phyloP scores from a whole-genome alignment of 2,329 filamentous ascomycete species.

The Aspergillus tubingensis region DNA sequence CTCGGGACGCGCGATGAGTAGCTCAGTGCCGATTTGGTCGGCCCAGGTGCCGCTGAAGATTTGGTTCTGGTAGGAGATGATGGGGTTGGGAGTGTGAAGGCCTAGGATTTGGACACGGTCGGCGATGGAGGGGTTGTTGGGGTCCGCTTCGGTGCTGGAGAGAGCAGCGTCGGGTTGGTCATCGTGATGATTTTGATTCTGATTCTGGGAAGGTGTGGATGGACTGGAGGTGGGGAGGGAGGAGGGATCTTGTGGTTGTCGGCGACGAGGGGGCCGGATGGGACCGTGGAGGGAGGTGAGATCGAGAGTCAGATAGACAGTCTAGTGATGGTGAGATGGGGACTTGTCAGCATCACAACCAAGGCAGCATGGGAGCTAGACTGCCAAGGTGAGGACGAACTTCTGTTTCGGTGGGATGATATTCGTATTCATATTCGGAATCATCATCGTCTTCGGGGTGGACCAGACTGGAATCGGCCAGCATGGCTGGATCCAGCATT shows the following conservation, averaged over 20 bases:
- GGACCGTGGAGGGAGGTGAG: conserved; percentile 50
- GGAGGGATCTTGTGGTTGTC: conserved; percentile 20
- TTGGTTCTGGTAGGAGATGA: conserved; percentile 76
- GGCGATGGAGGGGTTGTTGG: conserved; percentile 15
- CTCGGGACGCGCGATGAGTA: conserved; percentile 63
- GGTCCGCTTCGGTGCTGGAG: conserved; percentile 38
- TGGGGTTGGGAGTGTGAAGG: conserved; percentile 72
- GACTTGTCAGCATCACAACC: background rate
- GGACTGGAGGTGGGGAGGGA: conserved; percentile 10
- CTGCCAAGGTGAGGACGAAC: conserved; percentile 30
- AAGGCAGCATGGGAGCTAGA: background rate
- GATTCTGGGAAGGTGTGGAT: conserved; percentile 11
- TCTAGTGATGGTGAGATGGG: conserved; percentile 36
- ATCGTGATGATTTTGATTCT: conserved; percentile 5
- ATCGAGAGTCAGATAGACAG: conserved; percentile 63
- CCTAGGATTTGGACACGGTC: conserved; percentile 75
- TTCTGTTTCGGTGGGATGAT: conserved; percentile 55
- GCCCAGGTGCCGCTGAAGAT: conserved; percentile 81
- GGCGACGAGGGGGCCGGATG: conserved; percentile 36
- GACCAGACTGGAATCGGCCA: conserved; percentile 25
- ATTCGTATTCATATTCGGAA: conserved; percentile 64
- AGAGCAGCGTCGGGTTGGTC: conserved; percentile 39
- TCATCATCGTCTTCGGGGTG: conserved; percentile 43
- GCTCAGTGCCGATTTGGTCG: conserved; percentile 79
- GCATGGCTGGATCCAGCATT: conserved; percentile 28